These are phyloP conservation scores for Penicillium dipodomyicola DNA, from an alignment of 495 filamentous ascomycete species.

Conservation along the genomic window DNA sequence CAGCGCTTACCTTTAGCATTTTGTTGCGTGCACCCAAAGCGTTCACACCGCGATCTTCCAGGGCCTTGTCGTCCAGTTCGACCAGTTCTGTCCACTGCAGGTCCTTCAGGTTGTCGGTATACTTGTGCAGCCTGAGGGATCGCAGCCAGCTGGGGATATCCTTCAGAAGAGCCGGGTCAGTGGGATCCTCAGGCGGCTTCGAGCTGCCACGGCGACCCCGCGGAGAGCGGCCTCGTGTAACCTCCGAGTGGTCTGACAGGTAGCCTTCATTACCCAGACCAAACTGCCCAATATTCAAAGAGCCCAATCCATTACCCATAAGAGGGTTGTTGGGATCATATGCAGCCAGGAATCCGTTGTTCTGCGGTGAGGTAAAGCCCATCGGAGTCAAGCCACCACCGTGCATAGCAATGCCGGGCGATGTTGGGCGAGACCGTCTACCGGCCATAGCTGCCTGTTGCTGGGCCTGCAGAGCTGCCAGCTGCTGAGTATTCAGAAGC, in stretches of 20 bases:
- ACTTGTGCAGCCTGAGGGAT: constrained; percentile 94
- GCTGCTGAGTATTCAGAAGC: constrained; percentile 76
- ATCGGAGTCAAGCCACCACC: constrained; percentile 56
- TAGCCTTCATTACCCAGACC: constrained; percentile 79
- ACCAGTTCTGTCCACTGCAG: constrained; percentile 94
- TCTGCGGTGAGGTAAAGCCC: constrained; percentile 84
- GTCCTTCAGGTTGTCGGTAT: constrained; percentile 96
- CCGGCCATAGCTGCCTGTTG: constrained; percentile 75
- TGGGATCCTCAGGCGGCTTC: constrained; percentile 97
- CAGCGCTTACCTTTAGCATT: constrained; percentile 81
- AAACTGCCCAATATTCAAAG: constrained; percentile 73
- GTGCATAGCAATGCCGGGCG: constrained; percentile 85
- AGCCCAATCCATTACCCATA: constrained; percentile 69
- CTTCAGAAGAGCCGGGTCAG: constrained; percentile 83
- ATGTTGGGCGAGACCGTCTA: constrained; percentile 86
- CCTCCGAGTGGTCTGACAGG: constrained; percentile 89
- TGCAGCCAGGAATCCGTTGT: constrained; percentile 90
- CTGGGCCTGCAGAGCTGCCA: constrained; percentile 80
- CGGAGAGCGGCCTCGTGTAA: constrained; percentile 85
- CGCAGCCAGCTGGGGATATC: constrained; percentile 96
- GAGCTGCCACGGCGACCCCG: constrained; percentile 90
- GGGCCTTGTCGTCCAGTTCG: constrained; percentile 86
- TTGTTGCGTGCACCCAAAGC: constrained; percentile 93
- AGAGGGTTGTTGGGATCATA: constrained; percentile 75
- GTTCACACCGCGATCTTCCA: constrained; percentile 93